Conservation (phyloP, 2,329 filamentous ascomycete genomes). For the Onygenales sp. region DNA sequence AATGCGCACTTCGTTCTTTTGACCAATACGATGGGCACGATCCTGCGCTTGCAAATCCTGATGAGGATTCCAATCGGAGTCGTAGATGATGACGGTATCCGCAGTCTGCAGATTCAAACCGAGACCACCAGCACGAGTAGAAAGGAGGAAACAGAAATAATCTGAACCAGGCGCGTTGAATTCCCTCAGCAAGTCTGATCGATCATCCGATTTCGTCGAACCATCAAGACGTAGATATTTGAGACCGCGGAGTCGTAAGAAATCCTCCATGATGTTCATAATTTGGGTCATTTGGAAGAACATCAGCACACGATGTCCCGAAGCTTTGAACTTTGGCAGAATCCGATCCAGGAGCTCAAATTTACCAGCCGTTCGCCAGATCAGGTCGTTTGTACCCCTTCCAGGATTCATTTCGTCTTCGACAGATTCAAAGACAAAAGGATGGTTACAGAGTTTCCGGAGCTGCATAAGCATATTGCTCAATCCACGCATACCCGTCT, state of each 20-base stretch:
- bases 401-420: constrained; percentile 96
- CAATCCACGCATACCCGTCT: constrained; percentile 83
- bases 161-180: constrained; percentile 88
- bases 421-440: constrained; percentile 95
- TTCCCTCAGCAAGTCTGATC: constrained; percentile 74
- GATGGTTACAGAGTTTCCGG: constrained; percentile 97
- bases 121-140: constrained; percentile 93
- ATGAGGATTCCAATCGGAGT: constrained; percentile 99
- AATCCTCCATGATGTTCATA: constrained; percentile 99
- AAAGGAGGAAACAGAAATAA: constrained; percentile 98
- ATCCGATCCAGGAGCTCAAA: constrained; percentile 92
- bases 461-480: constrained; percentile 99
- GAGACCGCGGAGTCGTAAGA: constrained; percentile 71
- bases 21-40: constrained; percentile 98
- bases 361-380: constrained; percentile 95
- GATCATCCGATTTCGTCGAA: constrained; percentile 94
- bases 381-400: constrained; percentile 77
- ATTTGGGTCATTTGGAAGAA: constrained; percentile 99
- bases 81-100: constrained; percentile 98
- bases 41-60: constrained; percentile 98
- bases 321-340: constrained; percentile 83
- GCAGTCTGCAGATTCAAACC: constrained; percentile 95
- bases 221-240: constrained; percentile 89
- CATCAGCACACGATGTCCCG: constrained; percentile 93
- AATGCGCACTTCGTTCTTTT: constrained; percentile 99